Evolutionary conservation across 345 rosid species (phyloP).

Genomic region (Lagerstroemia speciosa): DNA sequence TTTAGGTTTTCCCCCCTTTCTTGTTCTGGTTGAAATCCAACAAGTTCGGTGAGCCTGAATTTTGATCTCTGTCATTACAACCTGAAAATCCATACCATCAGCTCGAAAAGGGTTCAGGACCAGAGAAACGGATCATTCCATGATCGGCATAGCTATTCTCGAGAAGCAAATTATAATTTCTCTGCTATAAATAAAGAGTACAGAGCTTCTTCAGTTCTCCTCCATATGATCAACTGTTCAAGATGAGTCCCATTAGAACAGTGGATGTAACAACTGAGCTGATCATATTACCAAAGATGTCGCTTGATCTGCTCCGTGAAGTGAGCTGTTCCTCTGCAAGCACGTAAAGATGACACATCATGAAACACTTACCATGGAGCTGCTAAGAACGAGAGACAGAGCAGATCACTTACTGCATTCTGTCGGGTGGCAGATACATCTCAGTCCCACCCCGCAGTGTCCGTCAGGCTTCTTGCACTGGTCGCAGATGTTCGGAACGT

Average conservation of each 20-base stretch:
- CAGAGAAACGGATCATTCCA: too few species aligned
- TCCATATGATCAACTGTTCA: background rate
- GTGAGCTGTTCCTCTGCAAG: background rate
- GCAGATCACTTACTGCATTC: constrained; percentile 46
- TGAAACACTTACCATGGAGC: background rate
- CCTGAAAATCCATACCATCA: too few species aligned
- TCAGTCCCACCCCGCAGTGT: constrained; percentile 52
- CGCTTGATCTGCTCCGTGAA: background rate
- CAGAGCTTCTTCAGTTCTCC: background rate
- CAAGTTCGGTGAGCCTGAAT: too few species aligned
- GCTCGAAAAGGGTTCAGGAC: too few species aligned
- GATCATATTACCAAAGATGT: background rate
- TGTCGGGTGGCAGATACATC: constrained; percentile 57
- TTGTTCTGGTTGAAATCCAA: too few species aligned
- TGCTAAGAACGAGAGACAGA: too few species aligned
- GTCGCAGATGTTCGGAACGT: constrained; percentile 44
- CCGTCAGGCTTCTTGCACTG: constrained; percentile 53
- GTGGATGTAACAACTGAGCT: background rate
- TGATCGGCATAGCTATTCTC: too few species aligned
- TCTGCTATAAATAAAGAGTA: too few species aligned
- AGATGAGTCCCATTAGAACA: background rate
- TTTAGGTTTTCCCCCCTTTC: background rate
- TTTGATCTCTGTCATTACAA: too few species aligned
- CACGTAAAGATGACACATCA: background rate
- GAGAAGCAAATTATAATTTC: too few species aligned